phyloP scores from a whole-genome alignment of 306 rosid species.

The Glycine soja region DNA sequence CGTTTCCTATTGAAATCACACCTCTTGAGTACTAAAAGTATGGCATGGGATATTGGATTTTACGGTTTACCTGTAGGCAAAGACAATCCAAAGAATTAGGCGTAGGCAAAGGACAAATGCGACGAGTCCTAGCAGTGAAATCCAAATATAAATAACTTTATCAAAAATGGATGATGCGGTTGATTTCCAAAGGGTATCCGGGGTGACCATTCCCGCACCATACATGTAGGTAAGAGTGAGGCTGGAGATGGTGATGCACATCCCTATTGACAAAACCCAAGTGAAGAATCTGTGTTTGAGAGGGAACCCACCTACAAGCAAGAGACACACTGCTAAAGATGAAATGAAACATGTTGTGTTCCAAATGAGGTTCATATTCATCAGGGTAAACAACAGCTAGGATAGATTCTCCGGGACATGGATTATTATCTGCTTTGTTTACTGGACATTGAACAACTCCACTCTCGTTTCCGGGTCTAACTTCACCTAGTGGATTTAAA shows the following conservation, averaged over 20 bases:
- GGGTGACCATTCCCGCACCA: neutral
- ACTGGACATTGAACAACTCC: too few species aligned
- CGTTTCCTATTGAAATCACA: too few species aligned
- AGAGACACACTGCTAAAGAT: neutral
- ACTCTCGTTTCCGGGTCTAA: too few species aligned
- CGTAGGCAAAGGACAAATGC: neutral
- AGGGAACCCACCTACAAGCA: slow-evolving; percentile 33
- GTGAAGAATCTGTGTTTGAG: neutral
- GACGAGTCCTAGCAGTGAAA: neutral
- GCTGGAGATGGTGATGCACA: too few species aligned
- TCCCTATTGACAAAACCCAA: neutral
- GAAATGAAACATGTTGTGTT: slow-evolving; percentile 28
- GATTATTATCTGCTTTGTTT: fast-evolving
- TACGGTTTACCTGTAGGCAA: too few species aligned
- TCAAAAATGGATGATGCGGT: too few species aligned
- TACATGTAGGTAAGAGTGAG: neutral
- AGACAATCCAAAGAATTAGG: neutral
- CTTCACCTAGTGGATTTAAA: slow-evolving; percentile 22
- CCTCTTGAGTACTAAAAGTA: too few species aligned
- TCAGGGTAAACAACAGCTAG: neutral
- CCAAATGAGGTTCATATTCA: too few species aligned
- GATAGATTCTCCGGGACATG: slow-evolving; percentile 18
- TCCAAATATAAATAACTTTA: neutral
- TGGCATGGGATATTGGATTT: too few species aligned
- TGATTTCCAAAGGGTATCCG: too few species aligned